These are phyloP conservation scores for Pistacia atlantica DNA, from an alignment of 345 rosid genomes.

Conservation along the genomic window DNA sequence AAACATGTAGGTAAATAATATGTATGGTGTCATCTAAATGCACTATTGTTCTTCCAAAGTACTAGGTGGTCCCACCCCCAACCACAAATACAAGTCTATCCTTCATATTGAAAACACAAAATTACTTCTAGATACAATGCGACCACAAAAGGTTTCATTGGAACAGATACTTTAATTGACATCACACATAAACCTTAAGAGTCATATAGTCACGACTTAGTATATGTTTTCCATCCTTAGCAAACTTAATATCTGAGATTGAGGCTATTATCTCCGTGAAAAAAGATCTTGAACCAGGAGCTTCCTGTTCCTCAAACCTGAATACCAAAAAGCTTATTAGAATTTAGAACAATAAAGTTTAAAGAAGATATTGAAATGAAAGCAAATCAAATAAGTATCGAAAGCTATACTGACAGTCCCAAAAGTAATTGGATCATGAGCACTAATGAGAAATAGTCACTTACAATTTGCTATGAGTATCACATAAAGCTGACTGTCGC, in stretches of 20 bases:
- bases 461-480: slow-evolving; percentile 92
- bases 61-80: background rate
- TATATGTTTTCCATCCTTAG: slow-evolving; percentile 76
- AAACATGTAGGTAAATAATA: background rate
- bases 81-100: background rate
- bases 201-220: slow-evolving; percentile 98
- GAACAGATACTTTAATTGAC: background rate
- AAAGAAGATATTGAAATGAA: slow-evolving; percentile 3
- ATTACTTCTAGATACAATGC: background rate
- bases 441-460: slow-evolving; percentile 24
- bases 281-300: slow-evolving; percentile 76
- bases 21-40: background rate
- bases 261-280: slow-evolving; percentile 97
- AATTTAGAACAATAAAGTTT: background rate
- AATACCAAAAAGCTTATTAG: background rate
- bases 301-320: slow-evolving; percentile 90
- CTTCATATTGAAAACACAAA: background rate
- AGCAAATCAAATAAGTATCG: background rate
- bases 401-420: background rate
- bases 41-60: background rate
- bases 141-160: background rate
- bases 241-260: slow-evolving; percentile 85
- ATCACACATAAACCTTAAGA: slow-evolving; percentile 61
- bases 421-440: background rate
- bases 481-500: slow-evolving; percentile 97